Conservation (phyloP, 306 rosid species). For the Fragaria iinumae region DNA sequence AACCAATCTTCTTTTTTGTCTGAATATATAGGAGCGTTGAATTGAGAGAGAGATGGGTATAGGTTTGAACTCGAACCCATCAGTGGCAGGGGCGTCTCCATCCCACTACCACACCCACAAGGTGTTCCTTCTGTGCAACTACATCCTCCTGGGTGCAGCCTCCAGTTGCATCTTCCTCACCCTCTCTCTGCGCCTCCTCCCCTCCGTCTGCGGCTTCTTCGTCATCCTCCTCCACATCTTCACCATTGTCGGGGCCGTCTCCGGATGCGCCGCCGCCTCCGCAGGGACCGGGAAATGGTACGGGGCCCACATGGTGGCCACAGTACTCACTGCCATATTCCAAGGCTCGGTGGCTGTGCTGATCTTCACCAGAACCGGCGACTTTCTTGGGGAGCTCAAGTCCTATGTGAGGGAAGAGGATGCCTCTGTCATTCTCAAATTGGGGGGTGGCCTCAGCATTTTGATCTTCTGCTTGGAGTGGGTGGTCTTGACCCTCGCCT, state of each 20-base stretch:
- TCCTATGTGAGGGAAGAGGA: slow-evolving; percentile 85
- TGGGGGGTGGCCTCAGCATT: slow-evolving; percentile 69
- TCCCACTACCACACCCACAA: slow-evolving; percentile 68
- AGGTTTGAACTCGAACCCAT: background rate
- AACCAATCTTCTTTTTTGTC: too few relatives aligned
- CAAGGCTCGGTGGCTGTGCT: slow-evolving; percentile 82
- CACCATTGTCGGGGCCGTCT: slow-evolving; percentile 67
- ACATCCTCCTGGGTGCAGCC: slow-evolving; percentile 82
- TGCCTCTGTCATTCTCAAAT: slow-evolving; percentile 64
- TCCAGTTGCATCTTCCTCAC: slow-evolving; percentile 94
- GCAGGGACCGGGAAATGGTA: slow-evolving; percentile 57
- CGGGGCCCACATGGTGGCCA: slow-evolving; percentile 81
- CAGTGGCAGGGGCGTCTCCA: slow-evolving; percentile 8
- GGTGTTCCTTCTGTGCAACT: slow-evolving; percentile 80
- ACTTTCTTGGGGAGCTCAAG: slow-evolving; percentile 59
- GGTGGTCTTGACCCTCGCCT: slow-evolving; percentile 75
- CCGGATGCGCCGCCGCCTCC: slow-evolving; percentile 67
- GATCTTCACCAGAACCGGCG: slow-evolving; percentile 57
- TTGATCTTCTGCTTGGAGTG: slow-evolving; percentile 84
- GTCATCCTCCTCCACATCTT: slow-evolving; percentile 74
- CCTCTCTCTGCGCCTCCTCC: slow-evolving; percentile 77
- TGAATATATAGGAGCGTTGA: too few relatives aligned
- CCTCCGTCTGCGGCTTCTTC: slow-evolving; percentile 78
- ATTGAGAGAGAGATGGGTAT: background rate
- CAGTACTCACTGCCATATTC: slow-evolving; percentile 72